Conservation (phyloP, 495 filamentous ascomycete genomes). For the Aeminium ludgeri region DNA sequence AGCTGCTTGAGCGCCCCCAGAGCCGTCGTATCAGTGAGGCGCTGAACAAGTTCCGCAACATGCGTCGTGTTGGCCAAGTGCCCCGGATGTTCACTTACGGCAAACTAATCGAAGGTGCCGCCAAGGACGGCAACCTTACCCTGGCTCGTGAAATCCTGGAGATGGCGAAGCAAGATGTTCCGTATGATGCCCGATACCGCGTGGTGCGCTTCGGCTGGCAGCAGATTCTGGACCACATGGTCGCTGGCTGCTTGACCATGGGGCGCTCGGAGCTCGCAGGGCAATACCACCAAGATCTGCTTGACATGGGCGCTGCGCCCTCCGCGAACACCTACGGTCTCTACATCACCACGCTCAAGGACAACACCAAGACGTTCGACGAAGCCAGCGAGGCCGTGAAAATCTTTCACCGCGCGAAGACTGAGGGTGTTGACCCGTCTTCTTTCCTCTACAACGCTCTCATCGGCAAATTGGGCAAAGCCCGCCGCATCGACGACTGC, state of each 20-base stretch:
- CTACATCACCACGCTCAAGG: conserved; percentile 95
- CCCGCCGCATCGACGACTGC: conserved; percentile 91
- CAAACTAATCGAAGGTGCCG: conserved; percentile 81
- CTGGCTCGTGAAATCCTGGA: conserved; percentile 70
- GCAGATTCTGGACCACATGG: conserved; percentile 88
- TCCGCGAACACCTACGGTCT: conserved; percentile 95
- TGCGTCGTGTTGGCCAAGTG: conserved; percentile 78
- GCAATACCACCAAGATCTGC: conserved; percentile 76
- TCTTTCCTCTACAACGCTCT: conserved; percentile 97
- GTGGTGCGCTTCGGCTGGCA: conserved; percentile 88
- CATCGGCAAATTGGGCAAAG: conserved; percentile 95
- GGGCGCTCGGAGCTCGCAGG: conserved; percentile 64
- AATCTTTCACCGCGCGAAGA: conserved; percentile 84
- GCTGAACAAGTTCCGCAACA: conserved; percentile 68
- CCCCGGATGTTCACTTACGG: conserved; percentile 91
- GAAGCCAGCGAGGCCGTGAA: conserved; percentile 92
- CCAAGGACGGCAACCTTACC: conserved; percentile 56
- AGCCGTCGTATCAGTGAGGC: conserved; percentile 61
- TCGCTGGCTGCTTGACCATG: conserved; percentile 73
- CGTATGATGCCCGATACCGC: conserved; percentile 60
- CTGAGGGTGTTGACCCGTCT: conserved; percentile 86
- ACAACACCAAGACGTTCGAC: conserved; percentile 91
- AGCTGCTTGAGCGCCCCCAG: conserved; percentile 60
- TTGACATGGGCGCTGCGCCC: conserved; percentile 71
- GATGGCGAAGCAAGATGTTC: conserved; percentile 77